These are phyloP conservation scores for Aspergillus quadricinctus DNA, from an alignment of 2,329 filamentous ascomycete genomes.

Conservation along the genomic window DNA sequence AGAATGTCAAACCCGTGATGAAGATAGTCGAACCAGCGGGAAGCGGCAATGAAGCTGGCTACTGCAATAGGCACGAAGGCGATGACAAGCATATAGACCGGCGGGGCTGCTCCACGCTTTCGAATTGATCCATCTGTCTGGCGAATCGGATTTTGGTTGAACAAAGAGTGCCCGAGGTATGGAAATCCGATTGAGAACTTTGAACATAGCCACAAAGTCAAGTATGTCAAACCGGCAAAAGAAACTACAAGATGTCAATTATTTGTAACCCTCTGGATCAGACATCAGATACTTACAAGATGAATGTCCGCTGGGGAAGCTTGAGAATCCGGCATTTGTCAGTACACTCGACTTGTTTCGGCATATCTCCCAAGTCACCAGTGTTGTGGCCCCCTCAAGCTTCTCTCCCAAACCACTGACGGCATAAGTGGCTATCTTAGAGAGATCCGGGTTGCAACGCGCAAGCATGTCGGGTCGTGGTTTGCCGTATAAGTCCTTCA, in stretches of 20 bases:
- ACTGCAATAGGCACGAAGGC: slow-evolving; percentile 67
- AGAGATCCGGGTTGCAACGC: slow-evolving; percentile 72
- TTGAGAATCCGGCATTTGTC: slow-evolving; percentile 76
- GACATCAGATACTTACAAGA: slow-evolving; percentile 48
- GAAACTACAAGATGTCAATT: slow-evolving; percentile 46
- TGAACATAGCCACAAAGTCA: slow-evolving; percentile 77
- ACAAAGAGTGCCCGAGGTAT: slow-evolving; percentile 30
- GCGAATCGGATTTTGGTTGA: slow-evolving; percentile 19
- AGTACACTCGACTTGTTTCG: slow-evolving; percentile 53
- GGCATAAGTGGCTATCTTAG: slow-evolving; percentile 54
- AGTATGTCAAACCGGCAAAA: slow-evolving; percentile 76
- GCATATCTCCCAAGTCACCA: slow-evolving; percentile 78
- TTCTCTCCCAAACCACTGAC: slow-evolving; percentile 58
- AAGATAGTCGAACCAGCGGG: slow-evolving; percentile 81
- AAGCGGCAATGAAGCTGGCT: slow-evolving; percentile 77
- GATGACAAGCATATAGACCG: slow-evolving; percentile 70
- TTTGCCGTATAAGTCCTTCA: slow-evolving; percentile 71
- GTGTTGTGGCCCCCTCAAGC: slow-evolving; percentile 54
- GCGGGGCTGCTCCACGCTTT: slow-evolving; percentile 74
- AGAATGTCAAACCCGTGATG: slow-evolving; percentile 93
- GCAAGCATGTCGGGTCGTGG: slow-evolving; percentile 61
- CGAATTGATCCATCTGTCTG: slow-evolving; percentile 49
- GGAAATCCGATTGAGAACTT: slow-evolving; percentile 47
- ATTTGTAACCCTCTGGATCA: neutral
- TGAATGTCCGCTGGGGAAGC: slow-evolving; percentile 74